These are phyloP conservation scores for Boletellus ananiceps DNA, from an alignment of 768 basidiomycete species.

Conservation along the genomic window DNA sequence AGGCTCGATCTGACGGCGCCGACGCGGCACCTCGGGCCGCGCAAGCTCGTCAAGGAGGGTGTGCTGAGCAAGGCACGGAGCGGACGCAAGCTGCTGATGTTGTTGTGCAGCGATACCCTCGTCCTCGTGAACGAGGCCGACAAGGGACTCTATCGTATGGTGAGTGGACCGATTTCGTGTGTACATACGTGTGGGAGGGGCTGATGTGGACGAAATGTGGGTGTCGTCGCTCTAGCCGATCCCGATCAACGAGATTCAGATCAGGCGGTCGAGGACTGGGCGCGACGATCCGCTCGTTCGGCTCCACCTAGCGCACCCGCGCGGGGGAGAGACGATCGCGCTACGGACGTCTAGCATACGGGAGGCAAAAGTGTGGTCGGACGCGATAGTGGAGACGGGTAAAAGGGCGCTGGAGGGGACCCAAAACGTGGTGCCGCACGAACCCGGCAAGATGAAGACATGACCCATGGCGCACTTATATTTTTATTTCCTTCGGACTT, in stretches of 20 bases:
- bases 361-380: constrained; percentile 55
- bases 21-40: constrained; percentile 78
- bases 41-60: constrained; percentile 79
- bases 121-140: constrained; percentile 74
- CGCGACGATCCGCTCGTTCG: constrained; percentile 68
- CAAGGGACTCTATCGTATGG: constrained; percentile 78
- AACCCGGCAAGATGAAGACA: not conserved
- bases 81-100: constrained; percentile 66
- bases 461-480: too few relatives aligned
- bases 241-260: constrained; percentile 60
- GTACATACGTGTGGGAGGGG: not conserved
- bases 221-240: constrained; percentile 50
- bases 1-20: constrained; percentile 88
- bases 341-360: constrained; percentile 54
- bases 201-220: not conserved
- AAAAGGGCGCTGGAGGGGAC: constrained; percentile 14
- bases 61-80: constrained; percentile 77
- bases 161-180: constrained; percentile 30
- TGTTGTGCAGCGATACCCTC: constrained; percentile 87
- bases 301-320: constrained; percentile 60
- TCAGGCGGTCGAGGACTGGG: constrained; percentile 46
- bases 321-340: constrained; percentile 67
- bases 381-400: constrained; percentile 31
- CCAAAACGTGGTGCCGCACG: not conserved
- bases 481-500: too few relatives aligned